Base-by-base conservation (phyloP, 2,329 filamentous ascomycete species). In the Fusarium mundagurra region DNA sequence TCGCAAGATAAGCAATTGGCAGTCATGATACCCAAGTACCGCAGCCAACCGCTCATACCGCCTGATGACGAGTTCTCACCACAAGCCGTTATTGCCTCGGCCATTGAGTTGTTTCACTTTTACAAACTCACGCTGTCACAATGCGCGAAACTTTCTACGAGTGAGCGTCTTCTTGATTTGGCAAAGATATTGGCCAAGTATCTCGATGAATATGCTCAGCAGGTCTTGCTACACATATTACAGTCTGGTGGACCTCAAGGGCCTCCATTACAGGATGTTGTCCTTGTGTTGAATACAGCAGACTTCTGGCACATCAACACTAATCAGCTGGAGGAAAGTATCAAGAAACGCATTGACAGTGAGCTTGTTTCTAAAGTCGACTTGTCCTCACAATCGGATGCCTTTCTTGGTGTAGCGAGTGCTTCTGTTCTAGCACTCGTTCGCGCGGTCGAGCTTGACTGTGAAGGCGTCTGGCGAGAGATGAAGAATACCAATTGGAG, bases 401-500 rank as follows among this genome's bases (percentile, higher is more conserved):
- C 94, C 0, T 99, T 98, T 83, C 93, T 99, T 86, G 95, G 95
- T 6, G 96, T 99, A 43, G 96, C 96, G 5, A 96, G 94, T 79
- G 93, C 95, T 18, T 92, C 94, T 8, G 93, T 99, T 11, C 88
- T 96, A 57, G 90, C 93, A 1, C 87, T 99, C 51, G 95, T 98
- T 10, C 92, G 93, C 69, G 92, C 92, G 78, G 93, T 98, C 9
- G 95, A 98, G 80, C 82, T 92, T 2, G 92, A 93, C 60, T 93
- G 95, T 77, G 96, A 98, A 74, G 90, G 93, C 1, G 92, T 92
- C 22, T 99, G 96, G 96, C 91, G 95, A 64, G 96, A 98, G 85
- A 99, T 99, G 96, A 93, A 92, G 72, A 98, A 98, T 80, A 97
- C 93, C 1, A 93, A 95, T 55, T 99, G 96, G 96, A 93, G 92